Evolutionary conservation across 2,329 filamentous ascomycete genomes (phyloP).

Genomic region (Trichothecium roseum): DNA sequence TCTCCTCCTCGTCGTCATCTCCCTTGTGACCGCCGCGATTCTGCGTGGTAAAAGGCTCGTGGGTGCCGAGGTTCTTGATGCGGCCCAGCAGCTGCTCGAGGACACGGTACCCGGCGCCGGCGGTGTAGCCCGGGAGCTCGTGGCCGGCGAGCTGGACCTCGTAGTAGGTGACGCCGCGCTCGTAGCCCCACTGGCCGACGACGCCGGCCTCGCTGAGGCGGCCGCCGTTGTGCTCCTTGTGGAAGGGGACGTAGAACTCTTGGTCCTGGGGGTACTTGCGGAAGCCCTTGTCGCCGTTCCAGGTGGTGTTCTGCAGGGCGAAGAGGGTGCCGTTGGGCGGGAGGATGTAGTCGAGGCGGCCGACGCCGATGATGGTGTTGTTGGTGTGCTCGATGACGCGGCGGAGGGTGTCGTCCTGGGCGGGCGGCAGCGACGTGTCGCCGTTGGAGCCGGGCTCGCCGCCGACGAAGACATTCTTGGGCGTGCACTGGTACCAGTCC

Average conservation of each 20-base stretch:
- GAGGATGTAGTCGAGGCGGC: slow-evolving; percentile 59
- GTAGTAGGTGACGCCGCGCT: slow-evolving; percentile 64
- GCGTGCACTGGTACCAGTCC: slow-evolving; percentile 50
- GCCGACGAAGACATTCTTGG: not conserved
- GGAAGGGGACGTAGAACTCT: slow-evolving; percentile 50
- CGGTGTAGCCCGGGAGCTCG: slow-evolving; percentile 58
- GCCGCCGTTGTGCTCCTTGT: slow-evolving; percentile 4
- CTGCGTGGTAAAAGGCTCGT: not conserved
- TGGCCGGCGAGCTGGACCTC: slow-evolving; percentile 54
- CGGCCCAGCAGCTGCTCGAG: slow-evolving; percentile 65
- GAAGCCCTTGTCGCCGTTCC: slow-evolving; percentile 61
- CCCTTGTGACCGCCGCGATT: too few relatives aligned
- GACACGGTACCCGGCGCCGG: slow-evolving; percentile 57
- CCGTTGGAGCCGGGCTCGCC: slow-evolving; percentile 6
- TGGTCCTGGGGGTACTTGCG: slow-evolving; percentile 34
- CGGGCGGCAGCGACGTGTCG: slow-evolving; percentile 34
- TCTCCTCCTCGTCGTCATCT: too few relatives aligned
- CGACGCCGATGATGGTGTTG: slow-evolving; percentile 64
- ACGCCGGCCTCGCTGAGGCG: slow-evolving; percentile 47
- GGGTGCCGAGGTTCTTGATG: slow-evolving; percentile 41
- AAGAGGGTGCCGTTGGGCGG: slow-evolving; percentile 59
- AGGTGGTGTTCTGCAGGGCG: slow-evolving; percentile 73
- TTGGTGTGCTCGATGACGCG: slow-evolving; percentile 61
- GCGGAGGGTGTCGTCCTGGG: slow-evolving; percentile 43
- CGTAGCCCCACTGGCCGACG: slow-evolving; percentile 59